Conservation (phyloP, 148 eudicot species). For the Camellia japonica region DNA sequence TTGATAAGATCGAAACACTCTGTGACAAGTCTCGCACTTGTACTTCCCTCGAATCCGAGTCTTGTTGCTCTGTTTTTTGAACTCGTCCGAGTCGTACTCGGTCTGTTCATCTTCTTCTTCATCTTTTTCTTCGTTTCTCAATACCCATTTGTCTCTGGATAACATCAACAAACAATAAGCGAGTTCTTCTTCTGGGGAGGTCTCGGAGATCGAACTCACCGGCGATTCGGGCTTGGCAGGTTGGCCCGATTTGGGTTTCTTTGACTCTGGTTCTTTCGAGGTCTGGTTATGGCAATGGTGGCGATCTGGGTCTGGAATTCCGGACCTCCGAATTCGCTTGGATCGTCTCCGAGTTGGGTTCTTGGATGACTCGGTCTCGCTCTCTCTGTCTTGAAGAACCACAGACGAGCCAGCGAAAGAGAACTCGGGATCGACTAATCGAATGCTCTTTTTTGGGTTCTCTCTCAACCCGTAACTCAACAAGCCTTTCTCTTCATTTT, state of each 20-base stretch:
- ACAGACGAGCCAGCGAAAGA: conserved; percentile 15
- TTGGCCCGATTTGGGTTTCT: conserved; percentile 1
- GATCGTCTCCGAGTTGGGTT: conserved; percentile 41
- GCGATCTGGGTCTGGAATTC: conserved; percentile 4
- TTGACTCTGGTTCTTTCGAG: neutral
- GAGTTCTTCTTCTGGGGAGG: conserved; percentile 61
- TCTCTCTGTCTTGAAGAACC: conserved; percentile 36
- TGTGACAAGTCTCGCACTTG: conserved; percentile 62
- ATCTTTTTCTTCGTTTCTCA: neutral
- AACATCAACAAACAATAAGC: conserved; percentile 77
- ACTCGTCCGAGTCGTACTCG: neutral
- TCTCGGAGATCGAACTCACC: conserved; percentile 49
- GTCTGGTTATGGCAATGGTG: neutral
- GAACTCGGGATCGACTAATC: conserved; percentile 29
- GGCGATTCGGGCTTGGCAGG: conserved; percentile 2
- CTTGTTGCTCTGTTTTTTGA: neutral
- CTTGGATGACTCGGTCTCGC: conserved; percentile 59
- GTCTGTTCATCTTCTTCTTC: conserved; percentile 11
- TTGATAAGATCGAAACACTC: conserved; percentile 62
- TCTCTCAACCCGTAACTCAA: conserved; percentile 20
- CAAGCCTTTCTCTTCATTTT: conserved; percentile 16
- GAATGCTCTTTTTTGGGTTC: conserved; percentile 27
- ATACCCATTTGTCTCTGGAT: conserved; percentile 60
- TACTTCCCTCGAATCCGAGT: conserved; percentile 29
- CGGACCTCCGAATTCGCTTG: conserved; percentile 32